Base-by-base conservation (phyloP, 192 early-diverging fungal genomes). In the Entomortierella lignicola region DNA sequence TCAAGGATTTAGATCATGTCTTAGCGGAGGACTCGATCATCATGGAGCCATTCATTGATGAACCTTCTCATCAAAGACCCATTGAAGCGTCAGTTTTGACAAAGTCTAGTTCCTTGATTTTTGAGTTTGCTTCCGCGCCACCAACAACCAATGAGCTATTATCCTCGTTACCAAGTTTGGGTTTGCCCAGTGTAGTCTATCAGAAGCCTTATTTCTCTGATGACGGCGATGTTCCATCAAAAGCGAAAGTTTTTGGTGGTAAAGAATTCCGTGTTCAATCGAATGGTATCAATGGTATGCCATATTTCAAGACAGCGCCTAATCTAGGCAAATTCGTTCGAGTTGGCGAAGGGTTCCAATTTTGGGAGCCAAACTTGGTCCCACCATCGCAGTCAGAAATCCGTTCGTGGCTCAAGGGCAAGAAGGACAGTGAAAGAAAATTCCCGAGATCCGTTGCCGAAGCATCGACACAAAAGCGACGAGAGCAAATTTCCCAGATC, bases 161-260 rank as follows among this genome's bases (percentile, higher is more conserved):
- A 8, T 47, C 55, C 11, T 74, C 72, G 4, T 65, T 89, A 30
- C n/a, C 61, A 13, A 43, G 26, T 2, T 60, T 61, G 11, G 69
- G 63, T 0, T 47, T 87, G 0, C 83, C 83, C 0, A 59, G 66
- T 34, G 44, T 86, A 10, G 67, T 87, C 0, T 89, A 94, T 55
- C 75, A 81, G 15, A 86, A 89, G 26, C 91, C 93, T 0, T 88
- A 81, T 60, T 94, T 83, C 57, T 84, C 83, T 13, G 82, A 91
- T 29, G 68, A 86, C 4, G 51, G 29, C 0, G 93, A 94, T 80
- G 89, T 86, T 10, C 89, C 92, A 0, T 55, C 53, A 1, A 71
- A 68, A 15, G 65, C 82, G 7, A 86, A 82, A 25, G 80, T 81
- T 2, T 92, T 88, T 85, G 85, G 88, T 4, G 90, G 87, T n/a